Evolutionary conservation across 2,329 filamentous ascomycete genomes (phyloP).

Genomic region (Lasiodiplodia citricola): DNA sequence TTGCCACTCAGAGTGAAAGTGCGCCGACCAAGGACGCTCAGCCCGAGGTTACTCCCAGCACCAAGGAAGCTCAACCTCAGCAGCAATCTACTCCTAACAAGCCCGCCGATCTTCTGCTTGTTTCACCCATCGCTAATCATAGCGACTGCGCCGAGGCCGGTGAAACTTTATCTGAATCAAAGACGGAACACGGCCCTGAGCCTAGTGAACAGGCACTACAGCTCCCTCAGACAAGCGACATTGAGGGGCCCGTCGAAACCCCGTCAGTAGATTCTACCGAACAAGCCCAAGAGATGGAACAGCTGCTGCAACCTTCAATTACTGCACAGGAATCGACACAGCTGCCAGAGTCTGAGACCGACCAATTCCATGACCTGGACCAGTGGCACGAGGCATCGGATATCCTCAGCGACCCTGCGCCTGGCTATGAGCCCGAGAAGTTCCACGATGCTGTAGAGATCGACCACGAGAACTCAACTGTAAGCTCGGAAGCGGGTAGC

Average conservation of each 20-base stretch:
- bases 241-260: neutral
- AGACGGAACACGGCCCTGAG: constrained; percentile 6
- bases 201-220: constrained; percentile 1
- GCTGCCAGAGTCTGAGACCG: neutral
- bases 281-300: neutral
- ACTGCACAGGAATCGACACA: neutral
- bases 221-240: neutral
- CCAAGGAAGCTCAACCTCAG: neutral
- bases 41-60: neutral
- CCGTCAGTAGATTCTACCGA: neutral
- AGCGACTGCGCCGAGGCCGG: neutral
- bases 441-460: constrained; percentile 16
- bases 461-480: neutral
- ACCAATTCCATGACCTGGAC: constrained; percentile 7
- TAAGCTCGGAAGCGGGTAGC: constrained; percentile 16
- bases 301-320: neutral
- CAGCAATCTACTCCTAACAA: neutral
- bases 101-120: neutral
- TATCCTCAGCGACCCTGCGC: neutral
- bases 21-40: neutral
- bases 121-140: neutral
- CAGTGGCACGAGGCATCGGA: constrained; percentile 24
- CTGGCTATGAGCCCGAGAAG: neutral
- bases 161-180: constrained; percentile 2
- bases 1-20: neutral